Conservation (phyloP, 2,329 filamentous ascomycete genomes). For the Xylariomycetidae sp. region DNA sequence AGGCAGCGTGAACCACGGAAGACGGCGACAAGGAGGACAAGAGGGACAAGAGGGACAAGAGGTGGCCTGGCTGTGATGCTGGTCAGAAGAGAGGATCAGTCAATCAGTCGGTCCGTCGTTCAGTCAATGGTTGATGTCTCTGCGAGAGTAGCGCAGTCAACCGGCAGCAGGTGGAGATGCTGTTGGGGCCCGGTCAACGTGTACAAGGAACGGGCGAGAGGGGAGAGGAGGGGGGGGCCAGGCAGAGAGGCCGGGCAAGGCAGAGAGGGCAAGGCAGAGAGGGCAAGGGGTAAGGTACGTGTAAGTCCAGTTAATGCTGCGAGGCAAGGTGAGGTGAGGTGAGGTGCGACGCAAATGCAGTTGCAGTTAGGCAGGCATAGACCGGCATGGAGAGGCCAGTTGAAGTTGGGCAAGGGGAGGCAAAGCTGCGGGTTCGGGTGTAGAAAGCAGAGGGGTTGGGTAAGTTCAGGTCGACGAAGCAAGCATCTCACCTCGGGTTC, state of each 20-base stretch:
- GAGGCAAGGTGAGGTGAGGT: neutral
- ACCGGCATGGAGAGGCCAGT: neutral
- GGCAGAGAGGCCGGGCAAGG: conserved; percentile 1
- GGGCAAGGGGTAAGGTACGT: neutral
- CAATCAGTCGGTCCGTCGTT: too few species aligned
- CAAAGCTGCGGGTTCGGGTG: neutral
- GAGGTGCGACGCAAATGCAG: neutral
- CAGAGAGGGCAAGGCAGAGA: neutral
- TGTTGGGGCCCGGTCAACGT: too few species aligned
- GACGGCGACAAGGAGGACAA: too few species aligned
- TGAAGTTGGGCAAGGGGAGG: conserved; percentile 1
- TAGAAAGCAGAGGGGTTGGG: neutral
- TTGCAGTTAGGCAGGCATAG: neutral
- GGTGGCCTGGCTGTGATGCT: too few species aligned
- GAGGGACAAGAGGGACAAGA: too few species aligned
- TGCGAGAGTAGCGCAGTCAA: neutral
- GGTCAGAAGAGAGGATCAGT: too few species aligned
- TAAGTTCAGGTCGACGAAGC: neutral
- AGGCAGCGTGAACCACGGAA: too few species aligned
- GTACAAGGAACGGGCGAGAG: too few species aligned
- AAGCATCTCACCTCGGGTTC: neutral
- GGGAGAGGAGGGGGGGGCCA: neutral
- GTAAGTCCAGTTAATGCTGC: neutral
- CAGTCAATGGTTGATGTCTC: neutral
- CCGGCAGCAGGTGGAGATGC: neutral